phyloP scores from a whole-genome alignment of 1,284 basidiomycete species.

The Bjerkandera adusta region DNA sequence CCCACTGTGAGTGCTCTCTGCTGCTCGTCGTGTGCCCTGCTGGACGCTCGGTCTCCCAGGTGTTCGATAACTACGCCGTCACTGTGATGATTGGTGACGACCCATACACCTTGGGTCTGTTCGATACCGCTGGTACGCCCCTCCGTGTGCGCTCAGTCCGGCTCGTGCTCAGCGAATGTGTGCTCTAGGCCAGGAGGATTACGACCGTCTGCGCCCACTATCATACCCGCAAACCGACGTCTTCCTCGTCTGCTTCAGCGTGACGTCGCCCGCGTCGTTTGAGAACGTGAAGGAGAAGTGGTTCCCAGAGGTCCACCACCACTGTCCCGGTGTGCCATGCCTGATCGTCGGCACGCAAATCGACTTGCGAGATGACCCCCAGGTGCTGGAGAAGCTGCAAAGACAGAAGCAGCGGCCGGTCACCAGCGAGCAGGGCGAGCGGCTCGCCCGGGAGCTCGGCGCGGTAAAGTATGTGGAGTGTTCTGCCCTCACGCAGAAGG shows the following conservation, averaged over 20 bases:
- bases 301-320: conserved; percentile 99
- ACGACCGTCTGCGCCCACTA: conserved; percentile 96
- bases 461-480: conserved; percentile 99
- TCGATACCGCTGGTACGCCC: conserved; percentile 91
- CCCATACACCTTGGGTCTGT: conserved; percentile 96
- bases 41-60: conserved; percentile 44
- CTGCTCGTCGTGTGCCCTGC: conserved; percentile 16
- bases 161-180: conserved; percentile 9
- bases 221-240: conserved; percentile 99
- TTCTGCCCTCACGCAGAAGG: conserved; percentile 98
- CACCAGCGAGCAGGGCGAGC: conserved; percentile 84
- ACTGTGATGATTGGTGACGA: conserved; percentile 99
- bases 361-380: conserved; percentile 92
- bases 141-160: neutral
- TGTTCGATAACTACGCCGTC: conserved; percentile 98
- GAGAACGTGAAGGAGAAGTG: conserved; percentile 99
- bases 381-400: conserved; percentile 92
- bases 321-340: conserved; percentile 99
- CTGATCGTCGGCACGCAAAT: conserved; percentile 99
- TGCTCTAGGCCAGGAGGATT: conserved; percentile 92
- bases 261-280: conserved; percentile 97
- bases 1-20: conserved; percentile 75
- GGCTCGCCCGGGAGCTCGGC: conserved; percentile 92
- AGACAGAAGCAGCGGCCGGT: conserved; percentile 97
- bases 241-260: conserved; percentile 99